Conservation (phyloP, 148 eudicot genomes). For the Pouteria glomerata region DNA sequence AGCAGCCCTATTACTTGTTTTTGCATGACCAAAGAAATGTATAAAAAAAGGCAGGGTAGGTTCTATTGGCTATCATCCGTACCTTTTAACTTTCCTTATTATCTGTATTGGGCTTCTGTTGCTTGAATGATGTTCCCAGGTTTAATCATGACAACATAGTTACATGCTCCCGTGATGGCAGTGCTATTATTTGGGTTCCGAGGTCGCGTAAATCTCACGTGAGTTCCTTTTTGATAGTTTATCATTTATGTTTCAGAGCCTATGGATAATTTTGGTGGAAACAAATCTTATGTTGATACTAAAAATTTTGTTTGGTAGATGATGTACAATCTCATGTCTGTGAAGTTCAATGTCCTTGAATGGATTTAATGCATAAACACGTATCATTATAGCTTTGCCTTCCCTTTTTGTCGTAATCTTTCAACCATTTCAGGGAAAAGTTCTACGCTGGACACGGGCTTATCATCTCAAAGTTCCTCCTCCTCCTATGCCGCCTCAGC, state of each 20-base stretch:
- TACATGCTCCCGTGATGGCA: constrained; percentile 99
- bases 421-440: constrained; percentile 55
- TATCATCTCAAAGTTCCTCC: constrained; percentile 99
- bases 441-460: constrained; percentile 78
- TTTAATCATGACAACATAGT: constrained; percentile 87
- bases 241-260: constrained; percentile 1
- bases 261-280: not conserved
- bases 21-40: not conserved
- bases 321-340: not conserved
- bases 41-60: not conserved
- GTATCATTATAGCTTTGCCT: not conserved
- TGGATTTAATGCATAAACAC: not conserved
- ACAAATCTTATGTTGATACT: not conserved
- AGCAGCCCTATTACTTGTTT: not conserved
- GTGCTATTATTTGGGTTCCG: constrained; percentile 96
- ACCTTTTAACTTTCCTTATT: not conserved
- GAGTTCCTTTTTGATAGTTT: constrained; percentile 28
- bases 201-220: constrained; percentile 88
- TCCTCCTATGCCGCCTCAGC: constrained; percentile 90
- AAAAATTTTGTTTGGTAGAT: not conserved
- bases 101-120: not conserved
- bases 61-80: not conserved
- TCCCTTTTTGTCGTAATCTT: constrained; percentile 7
- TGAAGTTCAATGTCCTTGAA: not conserved
- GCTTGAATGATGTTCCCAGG: constrained; percentile 37